phyloP scores from a whole-genome alignment of 805 yeast species.

The Candida patagonica region DNA sequence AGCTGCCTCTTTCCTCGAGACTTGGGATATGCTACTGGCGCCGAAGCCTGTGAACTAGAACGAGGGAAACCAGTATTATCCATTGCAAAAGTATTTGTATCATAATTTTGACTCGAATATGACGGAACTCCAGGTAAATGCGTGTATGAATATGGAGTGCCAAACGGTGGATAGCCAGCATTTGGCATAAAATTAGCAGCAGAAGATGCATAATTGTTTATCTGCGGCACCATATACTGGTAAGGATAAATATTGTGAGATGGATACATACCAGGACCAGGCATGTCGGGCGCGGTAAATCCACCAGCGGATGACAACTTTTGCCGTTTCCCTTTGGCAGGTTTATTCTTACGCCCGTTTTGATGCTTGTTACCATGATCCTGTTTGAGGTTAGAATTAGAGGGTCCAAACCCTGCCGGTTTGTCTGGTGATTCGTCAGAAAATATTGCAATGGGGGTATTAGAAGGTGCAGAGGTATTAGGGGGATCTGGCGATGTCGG shows the following conservation, averaged over 20 bases:
- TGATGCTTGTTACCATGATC: no score
- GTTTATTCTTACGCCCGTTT: no score
- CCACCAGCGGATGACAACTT: neutral
- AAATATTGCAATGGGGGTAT: neutral
- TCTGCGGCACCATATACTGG: neutral
- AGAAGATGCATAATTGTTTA: neutral
- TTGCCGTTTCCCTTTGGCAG: neutral
- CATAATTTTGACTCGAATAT: no score
- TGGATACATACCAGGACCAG: neutral
- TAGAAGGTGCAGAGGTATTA: neutral
- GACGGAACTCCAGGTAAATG: no score
- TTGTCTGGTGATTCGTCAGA: constrained; percentile 3
- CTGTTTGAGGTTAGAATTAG: no score
- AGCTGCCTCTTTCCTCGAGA: neutral
- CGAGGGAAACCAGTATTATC: no score
- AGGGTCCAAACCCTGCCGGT: neutral
- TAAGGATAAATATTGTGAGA: neutral
- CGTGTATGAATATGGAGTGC: no score
- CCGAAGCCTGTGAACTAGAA: no score
- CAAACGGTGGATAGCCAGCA: no score
- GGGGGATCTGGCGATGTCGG: neutral
- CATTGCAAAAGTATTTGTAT: no score
- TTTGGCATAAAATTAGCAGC: no score
- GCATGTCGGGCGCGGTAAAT: neutral
- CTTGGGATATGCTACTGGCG: no score